phyloP scores from a whole-genome alignment of 805 yeast species.

The Yarrowia phangngaensis region DNA sequence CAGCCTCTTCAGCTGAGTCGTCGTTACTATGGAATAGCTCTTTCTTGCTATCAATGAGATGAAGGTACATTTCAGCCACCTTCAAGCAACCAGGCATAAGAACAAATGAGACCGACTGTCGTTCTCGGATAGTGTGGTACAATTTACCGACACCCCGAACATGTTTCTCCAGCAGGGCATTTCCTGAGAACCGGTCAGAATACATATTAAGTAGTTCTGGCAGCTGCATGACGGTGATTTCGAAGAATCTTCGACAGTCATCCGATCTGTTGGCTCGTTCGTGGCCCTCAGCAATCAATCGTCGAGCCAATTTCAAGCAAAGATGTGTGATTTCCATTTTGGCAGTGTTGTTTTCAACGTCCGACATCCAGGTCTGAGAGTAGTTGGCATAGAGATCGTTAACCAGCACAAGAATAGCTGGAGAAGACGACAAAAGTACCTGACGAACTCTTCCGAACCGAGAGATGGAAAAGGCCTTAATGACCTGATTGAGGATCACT shows the following conservation, averaged over 20 bases:
- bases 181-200: conserved; percentile 61
- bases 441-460: conserved; percentile 79
- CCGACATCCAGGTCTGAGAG: conserved; percentile 56
- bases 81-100: conserved; percentile 60
- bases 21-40: conserved; percentile 46
- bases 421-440: conserved; percentile 70
- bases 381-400: conserved; percentile 56
- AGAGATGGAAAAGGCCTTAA: conserved; percentile 69
- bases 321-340: conserved; percentile 73
- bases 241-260: conserved; percentile 59
- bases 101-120: conserved; percentile 66
- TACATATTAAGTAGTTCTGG: conserved; percentile 37
- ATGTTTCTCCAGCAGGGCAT: conserved; percentile 62
- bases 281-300: conserved; percentile 72
- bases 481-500: conserved; percentile 67
- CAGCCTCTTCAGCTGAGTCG: conserved; percentile 48
- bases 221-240: conserved; percentile 39
- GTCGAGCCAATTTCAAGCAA: conserved; percentile 66
- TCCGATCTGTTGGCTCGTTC: conserved; percentile 62
- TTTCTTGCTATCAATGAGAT: conserved; percentile 62
- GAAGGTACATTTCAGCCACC: conserved; percentile 58
- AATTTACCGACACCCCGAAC: conserved; percentile 73
- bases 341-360: conserved; percentile 41
- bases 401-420: conserved; percentile 56
- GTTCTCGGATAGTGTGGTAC: conserved; percentile 55